Conservation (phyloP, 2,329 filamentous ascomycete genomes). For the Pseudogymnoascus pannorum region DNA sequence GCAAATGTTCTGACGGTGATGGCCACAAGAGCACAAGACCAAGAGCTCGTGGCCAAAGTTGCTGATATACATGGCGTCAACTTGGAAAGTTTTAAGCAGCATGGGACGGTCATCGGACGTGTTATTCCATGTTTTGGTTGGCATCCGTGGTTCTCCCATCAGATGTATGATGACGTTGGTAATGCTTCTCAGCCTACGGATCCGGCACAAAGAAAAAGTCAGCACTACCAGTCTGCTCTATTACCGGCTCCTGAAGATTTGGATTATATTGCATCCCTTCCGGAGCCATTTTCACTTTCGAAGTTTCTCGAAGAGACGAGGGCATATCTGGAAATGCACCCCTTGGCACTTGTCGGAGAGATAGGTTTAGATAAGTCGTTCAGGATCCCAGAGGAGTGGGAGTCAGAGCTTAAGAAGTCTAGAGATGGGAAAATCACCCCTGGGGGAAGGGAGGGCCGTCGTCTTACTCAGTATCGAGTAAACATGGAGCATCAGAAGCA, state of each 20-base stretch:
- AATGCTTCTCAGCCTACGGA: constrained; percentile 24
- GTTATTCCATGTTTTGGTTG: constrained; percentile 72
- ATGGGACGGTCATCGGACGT: constrained; percentile 27
- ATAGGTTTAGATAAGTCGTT: constrained; percentile 73
- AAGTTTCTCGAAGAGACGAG: constrained; percentile 50
- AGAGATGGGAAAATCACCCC: constrained; percentile 51
- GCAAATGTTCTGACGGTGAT: constrained; percentile 63
- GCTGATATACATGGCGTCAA: constrained; percentile 47
- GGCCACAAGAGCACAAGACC: constrained; percentile 70
- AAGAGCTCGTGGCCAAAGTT: constrained; percentile 59
- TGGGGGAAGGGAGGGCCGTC: constrained; percentile 62
- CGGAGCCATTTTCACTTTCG: constrained; percentile 53
- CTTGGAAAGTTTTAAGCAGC: constrained; percentile 8
- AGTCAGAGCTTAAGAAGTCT: constrained; percentile 31
- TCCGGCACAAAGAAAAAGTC: constrained; percentile 33
- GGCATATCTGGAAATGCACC: constrained; percentile 47
- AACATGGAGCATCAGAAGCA: constrained; percentile 60
- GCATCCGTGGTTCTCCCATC: constrained; percentile 82
- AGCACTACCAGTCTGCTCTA: constrained; percentile 63
- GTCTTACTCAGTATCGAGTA: constrained; percentile 61
- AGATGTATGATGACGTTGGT: constrained; percentile 56
- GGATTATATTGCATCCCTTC: constrained; percentile 42
- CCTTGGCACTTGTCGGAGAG: constrained; percentile 65
- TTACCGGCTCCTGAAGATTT: constrained; percentile 44
- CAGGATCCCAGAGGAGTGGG: constrained; percentile 58